Base-by-base conservation (phyloP, 2,329 filamentous ascomycete genomes). In the Verticillium longisporum region DNA sequence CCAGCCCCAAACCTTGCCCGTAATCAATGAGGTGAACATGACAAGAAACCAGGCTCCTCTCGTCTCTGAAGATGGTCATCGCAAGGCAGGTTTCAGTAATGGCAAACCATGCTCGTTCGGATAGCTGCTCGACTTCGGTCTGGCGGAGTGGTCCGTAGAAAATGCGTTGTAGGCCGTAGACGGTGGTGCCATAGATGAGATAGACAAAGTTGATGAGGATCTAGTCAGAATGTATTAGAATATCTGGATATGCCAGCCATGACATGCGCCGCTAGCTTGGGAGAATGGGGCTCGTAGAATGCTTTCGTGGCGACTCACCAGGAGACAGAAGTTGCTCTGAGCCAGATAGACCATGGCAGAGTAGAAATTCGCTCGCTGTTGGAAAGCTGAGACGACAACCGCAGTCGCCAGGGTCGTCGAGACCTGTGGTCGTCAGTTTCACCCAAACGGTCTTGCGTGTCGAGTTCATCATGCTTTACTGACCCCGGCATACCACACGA, bases 1-100 rank as follows among this genome's bases (percentile, higher is more conserved):
- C 95, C 96, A 99, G 60, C 92, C 91, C 93, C 96, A 99, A 56
- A 99, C 90, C 77, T 98, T 98, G 60, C 93, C 93, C 3, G 92
- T 94, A 56, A 99, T 85, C 45, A 99, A 83, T 31, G 89, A 88
- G 15, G 96, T 91, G 74, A 99, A 98, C 93, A 99, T 98, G 69
- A 95, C 87, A 62, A 99, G 80, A 71, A 98, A 97, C 88, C 92
- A 96, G 53, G 90, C 90, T 55, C 95, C 94, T 18, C 73, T 98
- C 93, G 65, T 97, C 95, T 55, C 95, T 84, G 75, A 99, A 98
- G 66, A 97, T 97, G 34, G 95, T 97, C 94, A 99, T 98, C 34
- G 95, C 95, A 65, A 99, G 81, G 71, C 93, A 91, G 65, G 95
- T 99, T 78, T 99, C 95, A 56, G 94, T 97, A 50, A 98, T 91